These are phyloP conservation scores for Cicer chorassanicum DNA, from an alignment of 306 rosid species.

Conservation along the genomic window DNA sequence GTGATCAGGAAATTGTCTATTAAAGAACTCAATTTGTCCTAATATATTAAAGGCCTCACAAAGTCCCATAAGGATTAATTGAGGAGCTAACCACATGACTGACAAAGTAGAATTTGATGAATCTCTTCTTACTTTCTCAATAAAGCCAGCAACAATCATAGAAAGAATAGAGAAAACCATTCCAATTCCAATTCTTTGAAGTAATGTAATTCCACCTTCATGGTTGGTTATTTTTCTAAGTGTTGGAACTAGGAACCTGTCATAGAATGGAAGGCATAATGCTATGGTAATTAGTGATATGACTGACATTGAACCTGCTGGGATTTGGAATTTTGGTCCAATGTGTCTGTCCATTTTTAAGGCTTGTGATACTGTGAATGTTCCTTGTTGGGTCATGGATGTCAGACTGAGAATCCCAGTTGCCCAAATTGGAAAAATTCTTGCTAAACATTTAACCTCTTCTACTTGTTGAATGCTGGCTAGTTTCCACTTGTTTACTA, in stretches of 20 bases:
- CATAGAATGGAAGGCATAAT: constrained; percentile 66
- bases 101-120: constrained; percentile 52
- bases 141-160: constrained; percentile 64
- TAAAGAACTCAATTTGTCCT: constrained; percentile 69
- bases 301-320: constrained; percentile 67
- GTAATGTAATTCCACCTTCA: constrained; percentile 66
- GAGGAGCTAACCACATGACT: constrained; percentile 66
- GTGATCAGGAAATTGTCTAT: constrained; percentile 68
- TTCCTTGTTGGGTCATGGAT: constrained; percentile 56
- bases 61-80: constrained; percentile 61
- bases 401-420: constrained; percentile 57
- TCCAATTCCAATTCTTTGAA: constrained; percentile 71
- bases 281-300: constrained; percentile 57
- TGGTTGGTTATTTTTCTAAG: constrained; percentile 55
- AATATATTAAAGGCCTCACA: constrained; percentile 58
- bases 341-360: constrained; percentile 71
- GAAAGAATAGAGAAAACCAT: constrained; percentile 56
- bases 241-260: constrained; percentile 54
- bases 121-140: constrained; percentile 62
- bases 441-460: constrained; percentile 60
- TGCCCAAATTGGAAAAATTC: constrained; percentile 62
- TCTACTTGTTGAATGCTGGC: constrained; percentile 70
- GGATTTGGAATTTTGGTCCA: constrained; percentile 70
- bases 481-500: constrained; percentile 56
- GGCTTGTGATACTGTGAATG: constrained; percentile 71